phyloP scores from a whole-genome alignment of 257 asterid genomes.

The Capsicum rhomboideum region DNA sequence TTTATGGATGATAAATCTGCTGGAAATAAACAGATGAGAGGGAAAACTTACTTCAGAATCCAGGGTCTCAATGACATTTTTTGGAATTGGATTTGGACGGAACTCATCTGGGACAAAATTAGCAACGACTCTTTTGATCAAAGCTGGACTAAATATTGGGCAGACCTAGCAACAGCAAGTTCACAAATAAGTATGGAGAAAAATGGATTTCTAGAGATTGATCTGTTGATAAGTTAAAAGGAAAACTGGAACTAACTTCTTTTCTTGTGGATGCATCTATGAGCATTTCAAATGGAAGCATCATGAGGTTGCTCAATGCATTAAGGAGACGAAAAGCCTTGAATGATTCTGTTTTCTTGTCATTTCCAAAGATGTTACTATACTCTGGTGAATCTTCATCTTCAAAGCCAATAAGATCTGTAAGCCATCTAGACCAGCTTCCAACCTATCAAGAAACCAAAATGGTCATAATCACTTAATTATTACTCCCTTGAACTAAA shows the following conservation, averaged over 20 bases:
- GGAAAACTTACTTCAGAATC: slow-evolving; percentile 49
- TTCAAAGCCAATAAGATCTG: slow-evolving; percentile 70
- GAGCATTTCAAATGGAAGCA: slow-evolving; percentile 84
- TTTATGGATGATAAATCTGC: neutral
- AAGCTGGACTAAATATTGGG: slow-evolving; percentile 61
- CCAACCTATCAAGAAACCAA: slow-evolving; percentile 42
- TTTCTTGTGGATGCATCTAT: slow-evolving; percentile 62
- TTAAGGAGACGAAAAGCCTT: slow-evolving; percentile 71
- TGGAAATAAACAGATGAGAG: neutral
- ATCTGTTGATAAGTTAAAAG: neutral
- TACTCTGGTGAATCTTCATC: slow-evolving; percentile 41
- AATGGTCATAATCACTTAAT: neutral
- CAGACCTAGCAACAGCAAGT: slow-evolving; percentile 43
- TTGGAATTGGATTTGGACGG: slow-evolving; percentile 76
- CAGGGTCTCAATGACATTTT: slow-evolving; percentile 44
- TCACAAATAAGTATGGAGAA: neutral
- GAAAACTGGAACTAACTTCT: slow-evolving; percentile 38
- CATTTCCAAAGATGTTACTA: slow-evolving; percentile 7
- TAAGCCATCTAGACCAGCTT: slow-evolving; percentile 85
- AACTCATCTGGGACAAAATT: slow-evolving; percentile 86
- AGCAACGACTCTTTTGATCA: slow-evolving; percentile 58
- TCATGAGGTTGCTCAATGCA: slow-evolving; percentile 80
- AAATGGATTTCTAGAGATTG: neutral
- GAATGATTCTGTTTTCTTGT: slow-evolving; percentile 35
- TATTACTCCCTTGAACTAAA: neutral